phyloP scores from a whole-genome alignment of 108 stramenopile species.

The Stephanodiscus triporus region DNA sequence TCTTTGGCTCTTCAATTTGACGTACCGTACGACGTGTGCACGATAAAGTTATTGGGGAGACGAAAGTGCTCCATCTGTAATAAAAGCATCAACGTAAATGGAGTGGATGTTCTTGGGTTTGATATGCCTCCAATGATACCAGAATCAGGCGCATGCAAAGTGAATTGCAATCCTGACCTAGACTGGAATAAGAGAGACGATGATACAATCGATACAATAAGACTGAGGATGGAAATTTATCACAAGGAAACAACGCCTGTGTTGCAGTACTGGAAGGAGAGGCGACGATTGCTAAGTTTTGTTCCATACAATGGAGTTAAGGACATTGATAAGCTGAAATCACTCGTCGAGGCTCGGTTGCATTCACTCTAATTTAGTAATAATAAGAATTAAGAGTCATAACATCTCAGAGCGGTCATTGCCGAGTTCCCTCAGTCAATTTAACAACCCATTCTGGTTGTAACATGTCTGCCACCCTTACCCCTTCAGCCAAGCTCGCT shows the following conservation, averaged over 20 bases:
- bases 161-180: slow-evolving; percentile 36
- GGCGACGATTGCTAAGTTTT: slow-evolving; percentile 49
- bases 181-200: slow-evolving; percentile 69
- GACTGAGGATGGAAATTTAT: slow-evolving; percentile 59
- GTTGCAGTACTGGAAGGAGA: slow-evolving; percentile 55
- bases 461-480: slow-evolving; percentile 66
- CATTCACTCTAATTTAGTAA: neutral
- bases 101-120: slow-evolving; percentile 58
- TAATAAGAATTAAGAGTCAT: neutral
- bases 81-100: slow-evolving; percentile 62
- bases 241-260: slow-evolving; percentile 68
- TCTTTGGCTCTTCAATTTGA: slow-evolving; percentile 60
- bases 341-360: slow-evolving; percentile 6
- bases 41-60: slow-evolving; percentile 73
- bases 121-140: slow-evolving; percentile 72
- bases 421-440: slow-evolving; percentile 60
- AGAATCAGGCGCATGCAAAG: slow-evolving; percentile 29
- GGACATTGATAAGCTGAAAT: slow-evolving; percentile 49
- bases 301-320: slow-evolving; percentile 66
- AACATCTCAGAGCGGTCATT: neutral
- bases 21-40: slow-evolving; percentile 78
- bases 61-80: slow-evolving; percentile 66
- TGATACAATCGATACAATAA: slow-evolving; percentile 61
- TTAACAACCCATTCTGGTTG: slow-evolving; percentile 61
- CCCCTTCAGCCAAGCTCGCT: slow-evolving; percentile 50